Conservation (phyloP, 345 rosid genomes). For the Hibiscus tridactylites region DNA sequence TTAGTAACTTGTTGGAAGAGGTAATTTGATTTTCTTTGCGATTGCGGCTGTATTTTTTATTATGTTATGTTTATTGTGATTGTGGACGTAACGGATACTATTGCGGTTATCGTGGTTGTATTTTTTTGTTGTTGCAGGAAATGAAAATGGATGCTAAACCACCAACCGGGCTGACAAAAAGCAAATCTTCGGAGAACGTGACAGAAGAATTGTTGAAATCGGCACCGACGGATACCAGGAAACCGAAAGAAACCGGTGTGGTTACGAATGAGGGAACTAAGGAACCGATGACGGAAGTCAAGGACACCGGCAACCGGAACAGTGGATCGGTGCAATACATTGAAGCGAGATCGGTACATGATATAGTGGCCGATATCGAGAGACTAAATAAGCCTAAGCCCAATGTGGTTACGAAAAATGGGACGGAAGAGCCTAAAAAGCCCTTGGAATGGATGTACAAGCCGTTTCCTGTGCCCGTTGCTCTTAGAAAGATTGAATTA, state of each 20-base stretch:
- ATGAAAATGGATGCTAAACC: neutral
- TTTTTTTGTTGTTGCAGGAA: neutral
- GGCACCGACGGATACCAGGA: no score
- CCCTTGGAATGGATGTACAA: neutral
- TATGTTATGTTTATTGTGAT: no score
- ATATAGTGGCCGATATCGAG: neutral
- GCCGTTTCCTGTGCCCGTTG: neutral
- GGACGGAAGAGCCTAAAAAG: neutral
- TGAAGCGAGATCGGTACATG: neutral
- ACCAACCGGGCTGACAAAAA: neutral
- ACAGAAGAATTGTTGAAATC: neutral
- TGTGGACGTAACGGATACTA: no score
- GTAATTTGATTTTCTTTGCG: neutral
- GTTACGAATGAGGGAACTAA: neutral
- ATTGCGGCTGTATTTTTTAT: no score
- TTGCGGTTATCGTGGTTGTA: no score
- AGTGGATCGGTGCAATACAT: neutral
- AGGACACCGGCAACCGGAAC: neutral
- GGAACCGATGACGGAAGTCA: neutral
- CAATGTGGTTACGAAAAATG: neutral
- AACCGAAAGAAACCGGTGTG: neutral
- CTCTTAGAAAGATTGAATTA: no score
- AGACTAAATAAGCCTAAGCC: neutral
- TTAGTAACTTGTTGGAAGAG: conserved; percentile 37
- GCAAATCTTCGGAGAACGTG: neutral